Percentiles rank a stretch among this genome's conserved stretches.
Conservation (phyloP, 768 basidiomycete species). For the Podaxis sp. region DNA sequence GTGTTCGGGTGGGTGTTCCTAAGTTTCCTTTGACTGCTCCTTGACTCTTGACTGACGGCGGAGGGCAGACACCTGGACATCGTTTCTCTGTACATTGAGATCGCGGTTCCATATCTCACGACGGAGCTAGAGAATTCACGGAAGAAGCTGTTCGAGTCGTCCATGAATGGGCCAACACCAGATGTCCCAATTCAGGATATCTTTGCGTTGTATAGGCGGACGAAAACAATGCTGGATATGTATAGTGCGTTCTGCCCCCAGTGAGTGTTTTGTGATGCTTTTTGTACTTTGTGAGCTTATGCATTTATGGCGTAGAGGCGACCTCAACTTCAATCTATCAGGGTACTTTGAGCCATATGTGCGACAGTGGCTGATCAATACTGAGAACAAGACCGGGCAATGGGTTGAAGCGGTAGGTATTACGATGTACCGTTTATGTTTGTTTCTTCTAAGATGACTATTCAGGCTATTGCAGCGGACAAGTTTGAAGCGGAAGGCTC, state of each 20-base stretch:
- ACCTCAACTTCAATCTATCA: constrained; percentile 63
- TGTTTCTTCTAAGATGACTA: constrained; percentile 6
- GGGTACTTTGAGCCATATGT: constrained; percentile 87
- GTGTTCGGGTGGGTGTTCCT: constrained; percentile 61
- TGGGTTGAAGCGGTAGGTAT: constrained; percentile 88
- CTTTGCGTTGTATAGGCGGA: constrained; percentile 79
- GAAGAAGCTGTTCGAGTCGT: constrained; percentile 74
- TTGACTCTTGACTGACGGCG: constrained; percentile 6
- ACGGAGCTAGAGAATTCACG: constrained; percentile 64
- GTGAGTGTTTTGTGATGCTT: constrained; percentile 39
- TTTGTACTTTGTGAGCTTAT: neutral
- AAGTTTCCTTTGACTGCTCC: neutral
- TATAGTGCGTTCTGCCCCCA: constrained; percentile 72
- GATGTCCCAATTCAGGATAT: constrained; percentile 89
- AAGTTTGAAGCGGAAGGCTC: constrained; percentile 78
- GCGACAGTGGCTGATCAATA: constrained; percentile 82
- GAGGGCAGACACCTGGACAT: constrained; percentile 60
- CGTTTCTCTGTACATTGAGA: constrained; percentile 69
- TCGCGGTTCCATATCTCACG: constrained; percentile 61
- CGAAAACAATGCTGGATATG: constrained; percentile 75
- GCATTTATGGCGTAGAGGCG: constrained; percentile 32
- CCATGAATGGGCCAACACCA: constrained; percentile 82
- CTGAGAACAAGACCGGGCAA: constrained; percentile 83
- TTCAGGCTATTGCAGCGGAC: constrained; percentile 67
- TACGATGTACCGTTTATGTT: neutral